Evolutionary conservation across 2,329 filamentous ascomycete species (phyloP), one percentile per base, ranked within the genome.

Genomic region (Dactylellina sp.): DNA sequence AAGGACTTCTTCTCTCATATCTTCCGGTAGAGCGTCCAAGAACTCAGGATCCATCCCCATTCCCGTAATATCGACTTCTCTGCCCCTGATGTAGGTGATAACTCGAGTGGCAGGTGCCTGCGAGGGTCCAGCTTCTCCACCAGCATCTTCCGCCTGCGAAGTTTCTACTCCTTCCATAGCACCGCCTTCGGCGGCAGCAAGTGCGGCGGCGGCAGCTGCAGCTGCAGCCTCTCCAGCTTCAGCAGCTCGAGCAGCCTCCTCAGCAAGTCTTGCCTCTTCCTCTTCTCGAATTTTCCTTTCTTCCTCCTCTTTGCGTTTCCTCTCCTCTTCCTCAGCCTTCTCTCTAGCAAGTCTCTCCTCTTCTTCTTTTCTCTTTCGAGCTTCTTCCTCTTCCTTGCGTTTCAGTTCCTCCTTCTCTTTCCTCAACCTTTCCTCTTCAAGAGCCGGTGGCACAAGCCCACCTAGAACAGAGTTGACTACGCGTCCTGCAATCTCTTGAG

Each of bases 11-110:
- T 98, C 94, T 49, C 95, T 87, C 79, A 98, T 89, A 75, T 99
- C 96, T 78, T 99, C 95, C 0, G 95, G 95, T n/a, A 99, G 84
- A n/a, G 94, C 96, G 71, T 95, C 92, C 5, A 99, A 87, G 81
- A 97, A 99, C 65, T 96, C 93, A 14, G 91, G 87, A 80, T 99
- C 95, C 78, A 99, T 98, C 53, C 94, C 93, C 75, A 99, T 86
- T 74, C 92, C 91, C 0, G 95, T 99, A 53, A 99, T 95, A 80
- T 99, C 95, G 60, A 96, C 87, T 78, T 95, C 89, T 76, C 91
- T 90, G 24, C 93, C 94, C 72, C 93, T 86, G 61, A 99, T 93
- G 1, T 87, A 93, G 14, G 92, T 96, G 78, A 89, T 89, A 28
- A 96, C 86, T 52, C 93, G 89, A 32, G 79, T 79, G 49, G 86